Base-by-base conservation (phyloP, 2,329 filamentous ascomycete genomes). In the Colletotrichum filicis region DNA sequence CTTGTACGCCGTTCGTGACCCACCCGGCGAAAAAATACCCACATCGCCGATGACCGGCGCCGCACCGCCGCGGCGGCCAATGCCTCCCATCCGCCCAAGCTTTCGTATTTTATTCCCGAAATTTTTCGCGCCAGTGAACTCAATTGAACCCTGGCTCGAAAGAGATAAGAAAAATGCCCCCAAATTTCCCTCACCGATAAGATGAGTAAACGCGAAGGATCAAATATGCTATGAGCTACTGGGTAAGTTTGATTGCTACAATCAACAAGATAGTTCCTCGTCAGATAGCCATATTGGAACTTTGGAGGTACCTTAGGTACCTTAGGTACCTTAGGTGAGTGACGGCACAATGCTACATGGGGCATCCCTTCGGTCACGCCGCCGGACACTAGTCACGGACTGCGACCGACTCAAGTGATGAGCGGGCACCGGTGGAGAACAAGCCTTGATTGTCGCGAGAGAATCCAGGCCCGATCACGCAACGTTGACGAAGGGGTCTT, bases 381-480 rank as follows among this genome's bases (percentile, higher is more conserved):
- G 64, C 35, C 69, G 52, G 58, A 42, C 57, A 59, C 35, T 46
- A 68, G 58, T 49, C 28, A 28, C 58, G 58, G 49, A 53, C 42
- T 30, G 37, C 28, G 46, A 28, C 49, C 65, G 68, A 67, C 52
- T 67, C 56, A 57, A 66, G 49, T 0, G 42, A 22, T 35, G 56
- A 28, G 19, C 19, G 56, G 12, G 28, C 35, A 42, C 28, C 37
- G 57, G 56, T 53, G 64, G 59, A 42, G 58, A 49, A 42, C n/a
- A 24, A 11, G 59, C 28, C 42, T 42, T 52, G 8, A 37, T 30
- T 52, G 32, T 37, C 35, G 37, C 69, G 28, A 32, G 56, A 35
- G 49, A 46, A 42, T 4, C 35, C n/a, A 49, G 26, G 22, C n/a
- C 49, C 57, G 63, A 71, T 63, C 68, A 68, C 57, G 58, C 68